phyloP scores from a whole-genome alignment of 2,329 filamentous ascomycete species.

The Neodidymelliopsis sp. region DNA sequence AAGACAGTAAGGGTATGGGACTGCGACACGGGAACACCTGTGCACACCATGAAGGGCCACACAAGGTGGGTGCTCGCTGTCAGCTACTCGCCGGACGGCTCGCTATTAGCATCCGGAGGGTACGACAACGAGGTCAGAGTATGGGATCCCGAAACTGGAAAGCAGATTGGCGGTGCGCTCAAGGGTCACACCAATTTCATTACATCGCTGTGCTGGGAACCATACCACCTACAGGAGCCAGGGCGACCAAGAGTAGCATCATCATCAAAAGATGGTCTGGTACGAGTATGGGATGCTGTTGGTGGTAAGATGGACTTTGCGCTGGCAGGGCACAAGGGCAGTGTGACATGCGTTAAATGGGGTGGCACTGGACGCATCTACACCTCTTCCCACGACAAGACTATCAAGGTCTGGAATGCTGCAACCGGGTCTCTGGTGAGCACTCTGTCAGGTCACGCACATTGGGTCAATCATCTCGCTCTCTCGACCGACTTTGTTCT shows the following conservation, averaged over 20 bases:
- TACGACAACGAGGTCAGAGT: slow-evolving; percentile 93
- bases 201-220: slow-evolving; percentile 88
- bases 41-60: slow-evolving; percentile 86
- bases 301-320: slow-evolving; percentile 81
- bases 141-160: slow-evolving; percentile 86
- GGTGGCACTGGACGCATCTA: slow-evolving; percentile 75
- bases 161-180: slow-evolving; percentile 72
- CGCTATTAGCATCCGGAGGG: slow-evolving; percentile 83
- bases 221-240: slow-evolving; percentile 80
- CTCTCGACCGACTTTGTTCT: slow-evolving; percentile 92
- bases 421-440: slow-evolving; percentile 80
- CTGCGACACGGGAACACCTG: slow-evolving; percentile 88
- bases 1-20: slow-evolving; percentile 94
- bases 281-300: slow-evolving; percentile 85
- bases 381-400: slow-evolving; percentile 81
- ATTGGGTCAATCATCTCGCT: slow-evolving; percentile 95
- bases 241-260: slow-evolving; percentile 83
- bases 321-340: slow-evolving; percentile 86
- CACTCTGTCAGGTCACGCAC: slow-evolving; percentile 81
- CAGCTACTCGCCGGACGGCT: slow-evolving; percentile 84
- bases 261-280: slow-evolving; percentile 87
- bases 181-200: slow-evolving; percentile 92
- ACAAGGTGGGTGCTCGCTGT: slow-evolving; percentile 89
- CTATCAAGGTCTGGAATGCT: slow-evolving; percentile 88
- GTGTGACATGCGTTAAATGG: slow-evolving; percentile 91